These are phyloP conservation scores for Debaryomyces hansenii DNA, from an alignment of 805 yeast genomes.

Conservation along the genomic window DNA sequence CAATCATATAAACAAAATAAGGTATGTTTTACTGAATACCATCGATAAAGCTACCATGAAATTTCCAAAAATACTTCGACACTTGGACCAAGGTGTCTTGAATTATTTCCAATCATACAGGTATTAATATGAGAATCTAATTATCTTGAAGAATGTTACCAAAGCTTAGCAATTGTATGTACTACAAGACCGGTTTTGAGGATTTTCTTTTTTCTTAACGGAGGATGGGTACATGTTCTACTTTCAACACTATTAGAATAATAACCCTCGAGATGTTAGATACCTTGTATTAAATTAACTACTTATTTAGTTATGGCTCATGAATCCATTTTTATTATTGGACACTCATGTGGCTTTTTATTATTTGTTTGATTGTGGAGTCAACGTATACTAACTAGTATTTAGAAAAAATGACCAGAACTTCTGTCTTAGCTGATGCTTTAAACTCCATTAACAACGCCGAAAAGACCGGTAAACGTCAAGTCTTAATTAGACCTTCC, in stretches of 20 bases:
- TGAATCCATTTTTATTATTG: constrained; percentile 29
- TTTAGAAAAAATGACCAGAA: constrained; percentile 77
- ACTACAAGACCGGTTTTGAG: neutral
- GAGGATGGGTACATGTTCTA: constrained; percentile 8
- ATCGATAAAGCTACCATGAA: neutral
- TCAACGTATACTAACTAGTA: constrained; percentile 13
- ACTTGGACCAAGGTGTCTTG: too few relatives aligned
- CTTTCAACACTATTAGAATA: constrained; percentile 14
- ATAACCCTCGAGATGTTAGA: constrained; percentile 22
- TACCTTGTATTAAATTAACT: constrained; percentile 18
- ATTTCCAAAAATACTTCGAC: too few relatives aligned
- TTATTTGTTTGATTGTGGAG: constrained; percentile 4
- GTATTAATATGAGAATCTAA: constrained; percentile 15
- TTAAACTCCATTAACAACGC: constrained; percentile 98
- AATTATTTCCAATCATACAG: neutral
- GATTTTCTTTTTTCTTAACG: constrained; percentile 3
- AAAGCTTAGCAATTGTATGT: neutral
- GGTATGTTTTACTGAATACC: neutral
- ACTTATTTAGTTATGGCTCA: constrained; percentile 17
- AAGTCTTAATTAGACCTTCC: constrained; percentile 96
- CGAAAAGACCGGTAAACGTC: constrained; percentile 99
- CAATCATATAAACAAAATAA: too few relatives aligned
- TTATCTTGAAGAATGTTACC: constrained; percentile 15
- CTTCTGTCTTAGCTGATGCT: constrained; percentile 98
- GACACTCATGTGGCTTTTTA: constrained; percentile 41